Conservation (phyloP, 1,139 yeast genomes). For the Entelexis sorbosivorans region DNA sequence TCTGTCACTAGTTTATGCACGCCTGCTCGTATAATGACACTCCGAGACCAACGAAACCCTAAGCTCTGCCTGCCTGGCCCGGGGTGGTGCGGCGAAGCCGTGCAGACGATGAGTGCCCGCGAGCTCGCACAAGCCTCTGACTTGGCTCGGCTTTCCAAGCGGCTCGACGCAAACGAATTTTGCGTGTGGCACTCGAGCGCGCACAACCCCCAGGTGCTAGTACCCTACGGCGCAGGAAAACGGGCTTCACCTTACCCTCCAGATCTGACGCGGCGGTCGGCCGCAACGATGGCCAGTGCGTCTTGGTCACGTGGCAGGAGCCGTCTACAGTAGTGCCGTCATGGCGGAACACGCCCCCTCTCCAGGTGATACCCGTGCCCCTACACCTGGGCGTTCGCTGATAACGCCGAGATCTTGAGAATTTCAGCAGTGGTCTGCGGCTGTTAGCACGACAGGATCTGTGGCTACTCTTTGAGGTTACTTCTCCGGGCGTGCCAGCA, state of each 20-base stretch:
- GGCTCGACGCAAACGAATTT: too few species aligned
- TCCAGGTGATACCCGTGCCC: slow-evolving; percentile 1
- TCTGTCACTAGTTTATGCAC: too few species aligned
- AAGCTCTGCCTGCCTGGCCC: too few species aligned
- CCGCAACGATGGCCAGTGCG: not conserved
- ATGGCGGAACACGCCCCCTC: not conserved
- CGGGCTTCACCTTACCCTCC: slow-evolving; percentile 1
- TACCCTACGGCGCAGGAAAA: not conserved
- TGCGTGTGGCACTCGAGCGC: not conserved
- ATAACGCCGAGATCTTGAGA: not conserved
- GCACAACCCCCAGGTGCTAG: not conserved
- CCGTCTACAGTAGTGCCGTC: not conserved
- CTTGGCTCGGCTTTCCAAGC: too few species aligned
- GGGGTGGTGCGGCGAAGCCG: too few species aligned
- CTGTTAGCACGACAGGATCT: not conserved
- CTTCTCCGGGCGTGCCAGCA: not conserved
- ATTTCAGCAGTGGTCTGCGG: not conserved
- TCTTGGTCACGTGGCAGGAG: not conserved
- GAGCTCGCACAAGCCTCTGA: too few species aligned
- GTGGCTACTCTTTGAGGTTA: not conserved
- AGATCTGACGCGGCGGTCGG: not conserved
- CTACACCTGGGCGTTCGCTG: not conserved
- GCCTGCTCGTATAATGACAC: too few species aligned
- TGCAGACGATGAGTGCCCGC: too few species aligned
- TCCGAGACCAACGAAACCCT: too few species aligned